Base-by-base conservation (phyloP, 2,329 filamentous ascomycete species). In the Spiromastix sp. region DNA sequence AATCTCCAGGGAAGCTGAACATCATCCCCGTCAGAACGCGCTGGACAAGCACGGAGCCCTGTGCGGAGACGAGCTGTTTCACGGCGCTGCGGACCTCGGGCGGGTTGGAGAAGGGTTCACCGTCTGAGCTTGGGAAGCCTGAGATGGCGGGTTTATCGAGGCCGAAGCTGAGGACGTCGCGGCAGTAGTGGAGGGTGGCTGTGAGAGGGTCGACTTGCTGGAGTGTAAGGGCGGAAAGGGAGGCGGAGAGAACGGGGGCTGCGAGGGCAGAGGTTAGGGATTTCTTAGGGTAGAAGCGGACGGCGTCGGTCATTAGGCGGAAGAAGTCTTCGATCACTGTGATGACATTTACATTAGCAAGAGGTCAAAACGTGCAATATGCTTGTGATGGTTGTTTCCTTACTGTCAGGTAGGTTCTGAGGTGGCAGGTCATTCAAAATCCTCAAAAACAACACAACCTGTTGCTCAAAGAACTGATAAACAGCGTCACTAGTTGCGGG, bases 21-120 rank as follows among this genome's bases (percentile, higher is more conserved):
- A 98, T 96, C 87, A 98, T 93, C 41, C 91, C 91, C 1, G 87
- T 91, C 65, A 98, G 71, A 39, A 93, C 79, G 44, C 87, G 82
- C 60, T 94, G 89, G 5, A 91, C 79, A 18, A 98, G 68, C 37
- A 77, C 66, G 50, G 85, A 79, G 24, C 91, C 86, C 44, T 86
- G 77, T 1, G 69, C 64, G 2, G 70, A 45, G 16, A 93, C 64
- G 34, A 95, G 71, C 41, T 74, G 71, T 57, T 81, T 83, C 39
- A 96, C 81, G 5, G 79, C 72, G 21, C 70, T 68, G 46, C 77
- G 80, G 16, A 94, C 72, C 46, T 87, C 78, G 3, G 74, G 67
- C 0, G 81, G 73, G 33, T 80, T 77, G 68, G 69, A 17, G 71
- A 69, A 51, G 70, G 64, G 37, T 64, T 67, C 43, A 63, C 72